Percentiles rank a stretch among this genome's conserved stretches.
Evolutionary conservation across 78 protist genomes (phyloP).

Genomic region (slime mould (Dictyostelium discoideum)): DNA sequence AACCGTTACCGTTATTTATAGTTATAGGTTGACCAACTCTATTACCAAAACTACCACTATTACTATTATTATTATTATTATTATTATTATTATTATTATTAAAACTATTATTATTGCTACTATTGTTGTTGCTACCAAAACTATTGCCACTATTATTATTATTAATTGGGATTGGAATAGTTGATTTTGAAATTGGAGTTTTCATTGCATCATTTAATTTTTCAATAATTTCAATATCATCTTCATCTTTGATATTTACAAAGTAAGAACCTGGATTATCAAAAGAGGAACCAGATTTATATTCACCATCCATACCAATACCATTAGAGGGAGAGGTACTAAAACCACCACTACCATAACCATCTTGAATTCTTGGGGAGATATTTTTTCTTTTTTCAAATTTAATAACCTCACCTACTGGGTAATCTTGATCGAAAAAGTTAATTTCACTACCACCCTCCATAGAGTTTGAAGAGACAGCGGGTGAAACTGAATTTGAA

Average conservation of each 20-base stretch:
- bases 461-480: not conserved
- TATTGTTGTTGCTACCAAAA: not conserved
- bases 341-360: not conserved
- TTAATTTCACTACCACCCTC: not conserved
- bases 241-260: conserved; percentile 30
- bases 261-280: not conserved
- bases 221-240: conserved; percentile 39
- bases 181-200: conserved; percentile 36
- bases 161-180: not conserved
- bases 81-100: not conserved
- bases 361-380: conserved; percentile 57
- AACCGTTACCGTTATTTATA: not conserved
- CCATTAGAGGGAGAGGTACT: not conserved
- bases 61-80: not conserved
- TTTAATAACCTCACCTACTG: conserved; percentile 68
- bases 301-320: not conserved
- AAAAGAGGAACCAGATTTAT: conserved; percentile 11
- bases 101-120: not conserved
- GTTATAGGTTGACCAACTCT: not conserved
- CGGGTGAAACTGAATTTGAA: conserved; percentile 2
- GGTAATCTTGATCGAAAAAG: conserved; percentile 72
- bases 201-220: conserved; percentile 42
- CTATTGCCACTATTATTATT: not conserved
- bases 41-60: not conserved
- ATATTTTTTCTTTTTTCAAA: conserved; percentile 65